Evolutionary conservation across 2,329 filamentous ascomycete genomes (phyloP), one percentile per base, ranked within the genome.

Genomic region (Biscogniauxia sp.): DNA sequence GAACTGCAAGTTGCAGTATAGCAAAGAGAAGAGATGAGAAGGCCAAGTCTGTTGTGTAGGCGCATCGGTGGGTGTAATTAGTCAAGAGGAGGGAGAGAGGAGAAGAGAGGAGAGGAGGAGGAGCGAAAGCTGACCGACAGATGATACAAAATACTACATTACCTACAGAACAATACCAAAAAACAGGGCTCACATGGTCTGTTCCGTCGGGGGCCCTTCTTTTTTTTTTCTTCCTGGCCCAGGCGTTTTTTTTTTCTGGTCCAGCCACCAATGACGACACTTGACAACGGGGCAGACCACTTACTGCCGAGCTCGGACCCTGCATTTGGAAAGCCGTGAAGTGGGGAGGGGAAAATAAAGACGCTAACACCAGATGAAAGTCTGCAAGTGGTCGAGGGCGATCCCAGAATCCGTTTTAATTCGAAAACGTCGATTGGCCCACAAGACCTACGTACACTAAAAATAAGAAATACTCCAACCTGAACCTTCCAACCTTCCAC

Each of bases 211-310:
- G 55, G 57, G 59, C 63, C 61, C 63, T 63, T 61, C 61, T 58
- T 60, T 64, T 66, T 64, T 64, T 64, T 59, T 56, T 55, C 54
- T 63, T 59, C 61, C 60, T 32, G 55, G 61, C 52, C 51, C 56
- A 64, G 61, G 23, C 23, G 23, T 23, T 56, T 59, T 59, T 51
- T 52, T 54, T 20, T 59, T 53, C 45, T 52, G 55, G 61, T 53
- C 51, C 56, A 64, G 61, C 65, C 65, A 64, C 65, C 61, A 67
- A 66, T 67, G 65, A 67, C 65, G 65, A 67, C 63, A 67, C 58
- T 63, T 58, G 65, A 61, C 57, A 61, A 55, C n/a, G 20, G 20
- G 20, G 20, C 20, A 13, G 54, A 61, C 62, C 63, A 57, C 62
- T 55, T 61, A 56, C 56, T 62, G 58, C 63, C 63, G 65, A 67